These are phyloP conservation scores for Salvia hispanica DNA, from an alignment of 257 asterid species.

Conservation along the genomic window DNA sequence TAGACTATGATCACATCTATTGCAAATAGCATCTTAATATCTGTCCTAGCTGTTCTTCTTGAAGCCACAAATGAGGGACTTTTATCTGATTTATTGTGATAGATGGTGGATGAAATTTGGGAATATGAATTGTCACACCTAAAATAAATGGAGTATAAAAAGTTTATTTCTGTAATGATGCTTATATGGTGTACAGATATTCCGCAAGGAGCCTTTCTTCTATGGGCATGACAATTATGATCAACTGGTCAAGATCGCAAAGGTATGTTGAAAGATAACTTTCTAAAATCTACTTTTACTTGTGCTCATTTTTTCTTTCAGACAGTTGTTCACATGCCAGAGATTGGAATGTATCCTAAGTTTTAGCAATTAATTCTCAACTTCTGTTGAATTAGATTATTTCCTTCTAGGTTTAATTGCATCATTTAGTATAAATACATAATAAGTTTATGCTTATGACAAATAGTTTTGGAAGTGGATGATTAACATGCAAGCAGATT, in stretches of 20 bases:
- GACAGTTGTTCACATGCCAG: constrained; percentile 1
- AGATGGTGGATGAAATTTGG: constrained; percentile 3
- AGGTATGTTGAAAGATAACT: constrained; percentile 47
- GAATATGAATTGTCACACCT: constrained; percentile 17
- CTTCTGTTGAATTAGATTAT: constrained; percentile 1
- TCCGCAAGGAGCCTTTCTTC: constrained; percentile 92
- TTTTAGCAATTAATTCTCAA: constrained; percentile 5
- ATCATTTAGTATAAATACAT: neutral
- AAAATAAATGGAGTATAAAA: neutral
- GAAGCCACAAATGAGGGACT: constrained; percentile 24
- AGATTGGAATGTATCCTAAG: constrained; percentile 8
- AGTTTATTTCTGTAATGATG: constrained; percentile 21
- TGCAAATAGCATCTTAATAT: neutral
- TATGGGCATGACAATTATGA: constrained; percentile 91
- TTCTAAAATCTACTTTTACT: neutral
- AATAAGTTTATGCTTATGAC: neutral
- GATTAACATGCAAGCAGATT: constrained; percentile 1
- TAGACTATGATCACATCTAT: neutral
- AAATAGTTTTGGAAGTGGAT: neutral
- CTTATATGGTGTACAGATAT: constrained; percentile 61
- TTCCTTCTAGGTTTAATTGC: constrained; percentile 1
- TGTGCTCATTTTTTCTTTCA: neutral
- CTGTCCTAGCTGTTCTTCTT: constrained; percentile 16
- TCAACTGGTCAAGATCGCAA: constrained; percentile 88
- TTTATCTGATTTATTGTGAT: constrained; percentile 30